Conservation (phyloP, 1,139 yeast species). For the Yamadazyma triangularis region DNA sequence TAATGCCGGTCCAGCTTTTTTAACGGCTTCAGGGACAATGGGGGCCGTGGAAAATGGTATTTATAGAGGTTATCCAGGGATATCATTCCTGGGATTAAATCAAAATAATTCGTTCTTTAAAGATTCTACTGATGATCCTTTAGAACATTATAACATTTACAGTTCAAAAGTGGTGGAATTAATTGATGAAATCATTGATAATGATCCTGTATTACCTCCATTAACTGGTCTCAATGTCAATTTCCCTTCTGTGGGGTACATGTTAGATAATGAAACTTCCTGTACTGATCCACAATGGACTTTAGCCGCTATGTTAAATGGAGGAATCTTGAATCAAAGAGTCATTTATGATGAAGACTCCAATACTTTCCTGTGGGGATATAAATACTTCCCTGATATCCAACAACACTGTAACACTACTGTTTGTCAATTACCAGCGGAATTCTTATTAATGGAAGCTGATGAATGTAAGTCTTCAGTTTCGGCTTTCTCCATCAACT, state of each 20-base stretch:
- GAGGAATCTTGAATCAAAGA: conserved; percentile 25
- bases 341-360: conserved; percentile 21
- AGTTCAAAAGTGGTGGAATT: conserved; percentile 35
- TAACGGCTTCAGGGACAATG: conserved; percentile 40
- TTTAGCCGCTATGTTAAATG: conserved; percentile 37
- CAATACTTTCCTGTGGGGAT: conserved; percentile 6
- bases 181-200: conserved; percentile 31
- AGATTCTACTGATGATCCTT: conserved; percentile 27
- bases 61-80: conserved; percentile 39
- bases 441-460: conserved; percentile 21
- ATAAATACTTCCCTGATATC: conserved; percentile 7
- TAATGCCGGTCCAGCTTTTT: conserved; percentile 34
- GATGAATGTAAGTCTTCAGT: conserved; percentile 31
- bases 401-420: conserved; percentile 17
- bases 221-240: conserved; percentile 47
- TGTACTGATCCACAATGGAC: conserved; percentile 38
- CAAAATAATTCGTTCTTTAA: conserved; percentile 39
- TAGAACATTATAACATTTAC: conserved; percentile 38
- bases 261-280: conserved; percentile 17
- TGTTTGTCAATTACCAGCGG: conserved; percentile 30
- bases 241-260: conserved; percentile 40
- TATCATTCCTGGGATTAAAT: conserved; percentile 22
- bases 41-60: conserved; percentile 38
- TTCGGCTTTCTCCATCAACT: conserved; percentile 36
- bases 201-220: conserved; percentile 32